These are phyloP conservation scores for Globisporangium heterothallicum DNA, from an alignment of 352 stramenopile genomes.

Conservation along the genomic window DNA sequence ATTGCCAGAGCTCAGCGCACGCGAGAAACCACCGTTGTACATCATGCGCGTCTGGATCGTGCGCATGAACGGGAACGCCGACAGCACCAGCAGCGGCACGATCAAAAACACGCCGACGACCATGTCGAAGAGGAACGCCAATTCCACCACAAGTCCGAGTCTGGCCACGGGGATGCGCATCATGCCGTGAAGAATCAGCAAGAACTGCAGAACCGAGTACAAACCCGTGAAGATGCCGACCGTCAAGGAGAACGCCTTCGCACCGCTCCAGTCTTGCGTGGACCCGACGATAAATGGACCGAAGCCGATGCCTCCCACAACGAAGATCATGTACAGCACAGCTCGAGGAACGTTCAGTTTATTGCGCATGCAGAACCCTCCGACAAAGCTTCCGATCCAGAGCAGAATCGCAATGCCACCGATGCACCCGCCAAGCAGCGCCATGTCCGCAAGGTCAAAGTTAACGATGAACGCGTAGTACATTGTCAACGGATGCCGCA, in stretches of 20 bases:
- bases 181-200: conserved; percentile 64
- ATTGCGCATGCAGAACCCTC: conserved; percentile 52
- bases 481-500: conserved; percentile 75
- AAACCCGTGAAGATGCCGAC: conserved; percentile 69
- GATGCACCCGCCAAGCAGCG: conserved; percentile 50
- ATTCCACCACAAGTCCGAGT: conserved; percentile 63
- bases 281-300: conserved; percentile 58
- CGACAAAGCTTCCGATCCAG: conserved; percentile 59
- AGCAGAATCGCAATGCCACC: conserved; percentile 53
- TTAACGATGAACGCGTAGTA: conserved; percentile 79
- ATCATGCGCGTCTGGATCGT: conserved; percentile 89
- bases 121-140: conserved; percentile 87
- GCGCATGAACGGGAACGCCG: conserved; percentile 83
- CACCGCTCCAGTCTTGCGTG: conserved; percentile 48
- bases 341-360: conserved; percentile 48
- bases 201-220: conserved; percentile 70
- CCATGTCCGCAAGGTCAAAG: conserved; percentile 67
- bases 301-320: conserved; percentile 51
- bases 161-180: conserved; percentile 59
- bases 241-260: conserved; percentile 68
- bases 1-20: conserved; percentile 73
- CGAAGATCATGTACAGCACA: conserved; percentile 64
- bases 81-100: conserved; percentile 66
- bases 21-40: conserved; percentile 88
- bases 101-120: conserved; percentile 73